A percentile compares a stretch with the other conserved stretches of the same genome.
Evolutionary conservation across 768 basidiomycete species (phyloP).

Genomic region (Boletus pseudo-olivaceus): DNA sequence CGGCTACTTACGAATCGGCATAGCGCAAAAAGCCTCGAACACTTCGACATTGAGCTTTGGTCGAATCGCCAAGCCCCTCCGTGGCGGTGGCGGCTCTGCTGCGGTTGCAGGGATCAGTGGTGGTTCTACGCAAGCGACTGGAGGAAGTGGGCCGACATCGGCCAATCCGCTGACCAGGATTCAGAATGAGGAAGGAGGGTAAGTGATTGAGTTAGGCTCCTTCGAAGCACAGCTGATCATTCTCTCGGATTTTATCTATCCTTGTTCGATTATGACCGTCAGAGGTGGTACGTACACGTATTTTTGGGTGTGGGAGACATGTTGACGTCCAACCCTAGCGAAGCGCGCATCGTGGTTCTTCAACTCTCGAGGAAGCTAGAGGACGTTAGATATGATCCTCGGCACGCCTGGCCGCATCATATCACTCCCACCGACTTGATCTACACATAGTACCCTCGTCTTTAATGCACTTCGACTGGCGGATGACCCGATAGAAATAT

Average conservation of each 20-base stretch:
- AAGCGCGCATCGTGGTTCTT: slow-evolving; percentile 96
- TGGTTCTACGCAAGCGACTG: slow-evolving; percentile 38
- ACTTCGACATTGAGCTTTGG: slow-evolving; percentile 79
- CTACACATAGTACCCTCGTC: slow-evolving; percentile 29
- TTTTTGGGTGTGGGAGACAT: slow-evolving; percentile 15
- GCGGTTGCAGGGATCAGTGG: slow-evolving; percentile 39
- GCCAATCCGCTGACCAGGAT: slow-evolving; percentile 66
- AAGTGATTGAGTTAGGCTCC: slow-evolving; percentile 31
- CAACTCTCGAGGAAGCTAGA: slow-evolving; percentile 63
- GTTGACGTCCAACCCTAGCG: slow-evolving; percentile 46
- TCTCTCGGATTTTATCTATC: slow-evolving; percentile 14
- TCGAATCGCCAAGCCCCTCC: slow-evolving; percentile 93
- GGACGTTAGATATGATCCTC: slow-evolving; percentile 13
- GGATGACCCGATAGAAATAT: slow-evolving; percentile 10
- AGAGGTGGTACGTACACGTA: slow-evolving; percentile 32
- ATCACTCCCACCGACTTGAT: slow-evolving; percentile 20
- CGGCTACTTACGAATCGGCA: slow-evolving; percentile 29
- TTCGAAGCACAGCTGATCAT: slow-evolving; percentile 14
- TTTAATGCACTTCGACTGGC: slow-evolving; percentile 22
- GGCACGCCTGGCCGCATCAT: slow-evolving; percentile 1
- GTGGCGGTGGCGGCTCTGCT: slow-evolving; percentile 79
- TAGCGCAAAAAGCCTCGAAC: slow-evolving; percentile 74
- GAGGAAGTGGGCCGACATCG: slow-evolving; percentile 44
- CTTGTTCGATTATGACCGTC: slow-evolving; percentile 19
- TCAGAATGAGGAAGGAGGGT: slow-evolving; percentile 80